Base-by-base conservation (phyloP, 495 filamentous ascomycete genomes). In the Tricharina praecox region DNA sequence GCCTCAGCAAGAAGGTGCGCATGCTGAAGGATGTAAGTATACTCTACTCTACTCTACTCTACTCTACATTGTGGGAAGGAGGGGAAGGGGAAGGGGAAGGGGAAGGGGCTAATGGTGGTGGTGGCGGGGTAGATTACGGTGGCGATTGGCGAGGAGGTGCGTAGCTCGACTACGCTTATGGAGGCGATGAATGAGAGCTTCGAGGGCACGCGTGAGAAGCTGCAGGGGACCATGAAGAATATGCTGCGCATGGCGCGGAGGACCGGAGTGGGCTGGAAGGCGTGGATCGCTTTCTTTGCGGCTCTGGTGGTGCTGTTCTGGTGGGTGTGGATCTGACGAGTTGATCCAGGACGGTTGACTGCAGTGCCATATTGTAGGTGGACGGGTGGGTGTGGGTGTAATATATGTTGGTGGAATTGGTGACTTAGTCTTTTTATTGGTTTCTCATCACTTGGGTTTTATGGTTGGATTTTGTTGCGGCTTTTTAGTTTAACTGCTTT, bases 171-270 rank as follows among this genome's bases (percentile, higher is more conserved):
- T 4, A 76, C 81, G 4, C 73, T 96, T 4, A 78, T 84, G 9
- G 81, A 85, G 56, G 81, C 79, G 59, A 85, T 85, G 81, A 93
- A 95, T 61, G 81, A 92, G 45, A 72, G 76, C 3, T 97, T 96
- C 58, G 90, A 95, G 53, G 74, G 70, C 53, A 92, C 92, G 37
- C 69, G 85, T 40, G 62, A 83, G 23, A 70, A 81, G 55, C 65
- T 97, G 50, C 70, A 77, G 15, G 83, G 87, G 33, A 96, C 92
- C 33, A 96, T 97, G 90, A 93, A 83, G 57, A 70, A 86, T 23
- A 97, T 97, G 90, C 66, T 96, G 48, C 62, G 85, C 49, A 96
- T 97, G 90, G 92, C 90, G 3, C 78, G 94, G 66, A 69, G 77
- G 56, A 92, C 86, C 10, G 92, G 92, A 2, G 77, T 97, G 23